Percentiles rank a stretch among this genome's conserved stretches.
Evolutionary conservation across 2,329 filamentous ascomycete genomes (phyloP).

Genomic region (Cordyceps farinosa): DNA sequence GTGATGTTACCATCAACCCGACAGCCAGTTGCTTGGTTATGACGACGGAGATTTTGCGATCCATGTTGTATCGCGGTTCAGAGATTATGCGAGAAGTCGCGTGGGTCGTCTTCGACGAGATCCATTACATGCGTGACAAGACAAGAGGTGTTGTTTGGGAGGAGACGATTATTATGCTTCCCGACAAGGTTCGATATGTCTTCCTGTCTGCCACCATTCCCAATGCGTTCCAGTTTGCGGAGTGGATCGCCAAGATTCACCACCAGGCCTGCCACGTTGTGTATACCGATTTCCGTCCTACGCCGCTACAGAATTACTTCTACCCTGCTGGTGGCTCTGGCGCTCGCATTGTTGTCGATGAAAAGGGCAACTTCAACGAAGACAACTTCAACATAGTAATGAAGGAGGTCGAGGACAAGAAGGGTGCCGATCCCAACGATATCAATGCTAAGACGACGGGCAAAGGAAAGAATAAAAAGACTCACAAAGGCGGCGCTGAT

Average conservation of each 20-base stretch:
- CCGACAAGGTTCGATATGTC: conserved; percentile 98
- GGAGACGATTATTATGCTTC: conserved; percentile 95
- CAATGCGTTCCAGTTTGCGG: conserved; percentile 98
- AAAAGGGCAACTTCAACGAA: conserved; percentile 93
- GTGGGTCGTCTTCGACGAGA: conserved; percentile 98
- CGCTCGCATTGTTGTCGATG: conserved; percentile 91
- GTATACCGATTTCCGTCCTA: conserved; percentile 97
- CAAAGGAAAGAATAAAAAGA: conserved; percentile 87
- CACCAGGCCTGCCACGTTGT: conserved; percentile 97
- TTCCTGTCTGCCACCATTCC: conserved; percentile 98
- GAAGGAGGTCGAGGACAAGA: conserved; percentile 81
- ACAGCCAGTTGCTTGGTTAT: conserved; percentile 97
- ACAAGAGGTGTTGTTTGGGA: conserved; percentile 96
- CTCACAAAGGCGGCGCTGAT: conserved; percentile 79
- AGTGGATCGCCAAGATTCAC: conserved; percentile 98
- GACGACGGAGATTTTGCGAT: conserved; percentile 98
- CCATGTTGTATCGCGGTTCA: conserved; percentile 95
- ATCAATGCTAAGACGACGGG: conserved; percentile 76
- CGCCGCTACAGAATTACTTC: conserved; percentile 95
- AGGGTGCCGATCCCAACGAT: conserved; percentile 79
- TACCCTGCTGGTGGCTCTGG: conserved; percentile 91
- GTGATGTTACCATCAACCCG: conserved; percentile 98
- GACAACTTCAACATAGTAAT: conserved; percentile 98
- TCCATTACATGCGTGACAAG: conserved; percentile 97
- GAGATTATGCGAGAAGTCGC: conserved; percentile 99